Percentiles rank a stretch among this genome's conserved stretches.
Evolutionary conservation across 2,329 filamentous ascomycete species (phyloP).

Genomic region (Pestalotiopsis sp.): DNA sequence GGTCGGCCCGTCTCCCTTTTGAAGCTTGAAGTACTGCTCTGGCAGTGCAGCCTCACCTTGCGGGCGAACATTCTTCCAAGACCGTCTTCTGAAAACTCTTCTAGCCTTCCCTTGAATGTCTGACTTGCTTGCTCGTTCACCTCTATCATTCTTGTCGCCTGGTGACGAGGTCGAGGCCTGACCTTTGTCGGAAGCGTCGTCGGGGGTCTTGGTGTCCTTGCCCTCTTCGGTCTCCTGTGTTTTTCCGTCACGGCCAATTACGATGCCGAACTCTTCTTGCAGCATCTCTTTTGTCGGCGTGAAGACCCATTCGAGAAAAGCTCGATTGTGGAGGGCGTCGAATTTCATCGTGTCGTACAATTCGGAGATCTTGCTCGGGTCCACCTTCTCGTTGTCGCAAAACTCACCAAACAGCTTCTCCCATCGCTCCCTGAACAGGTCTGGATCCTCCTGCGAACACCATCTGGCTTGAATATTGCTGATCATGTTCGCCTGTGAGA

Average conservation of each 20-base stretch:
- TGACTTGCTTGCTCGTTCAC: constrained; percentile 27
- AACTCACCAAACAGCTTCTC: constrained; percentile 98
- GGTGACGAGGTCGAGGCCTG: constrained; percentile 30
- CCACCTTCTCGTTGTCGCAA: constrained; percentile 94
- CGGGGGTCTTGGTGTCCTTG: constrained; percentile 28
- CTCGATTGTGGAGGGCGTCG: constrained; percentile 93
- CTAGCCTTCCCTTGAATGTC: constrained; percentile 40
- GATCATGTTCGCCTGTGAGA: constrained; percentile 64
- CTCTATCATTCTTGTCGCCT: constrained; percentile 26
- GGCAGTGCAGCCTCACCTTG: constrained; percentile 57
- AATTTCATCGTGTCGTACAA: constrained; percentile 99
- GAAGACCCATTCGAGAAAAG: constrained; percentile 97
- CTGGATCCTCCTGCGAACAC: constrained; percentile 95
- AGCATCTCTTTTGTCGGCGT: constrained; percentile 80
- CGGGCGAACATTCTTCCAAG: constrained; percentile 58
- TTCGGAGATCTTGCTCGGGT: constrained; percentile 98
- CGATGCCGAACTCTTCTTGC: constrained; percentile 64
- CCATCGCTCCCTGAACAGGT: constrained; percentile 95
- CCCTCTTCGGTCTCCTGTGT: constrained; percentile 42
- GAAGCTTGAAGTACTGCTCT: constrained; percentile 87
- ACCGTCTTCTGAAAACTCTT: constrained; percentile 61
- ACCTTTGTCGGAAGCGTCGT: constrained; percentile 44
- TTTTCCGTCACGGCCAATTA: constrained; percentile 42
- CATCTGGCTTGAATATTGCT: constrained; percentile 83
- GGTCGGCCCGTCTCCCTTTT: constrained; percentile 72